These are phyloP conservation scores for Phanerodontia chrysosporium DNA, from an alignment of 768 basidiomycete species.

Conservation along the genomic window DNA sequence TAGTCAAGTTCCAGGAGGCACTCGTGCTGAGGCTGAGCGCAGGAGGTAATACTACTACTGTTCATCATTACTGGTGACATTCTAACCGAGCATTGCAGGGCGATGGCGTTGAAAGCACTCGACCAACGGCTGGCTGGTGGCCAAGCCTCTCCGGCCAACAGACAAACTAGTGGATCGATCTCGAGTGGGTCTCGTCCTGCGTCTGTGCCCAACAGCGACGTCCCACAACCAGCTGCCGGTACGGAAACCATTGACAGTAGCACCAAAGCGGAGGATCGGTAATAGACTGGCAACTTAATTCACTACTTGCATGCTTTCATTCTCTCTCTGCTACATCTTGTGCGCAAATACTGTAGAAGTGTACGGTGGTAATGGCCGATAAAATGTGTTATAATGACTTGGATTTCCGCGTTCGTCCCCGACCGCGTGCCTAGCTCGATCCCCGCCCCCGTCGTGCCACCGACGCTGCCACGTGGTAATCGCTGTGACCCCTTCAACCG, in stretches of 20 bases:
- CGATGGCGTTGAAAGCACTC: constrained; percentile 93
- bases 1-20: constrained; percentile 74
- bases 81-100: constrained; percentile 41
- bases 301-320: neutral
- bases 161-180: neutral
- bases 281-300: neutral
- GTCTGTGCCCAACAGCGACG: neutral
- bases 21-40: constrained; percentile 94
- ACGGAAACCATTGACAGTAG: neutral
- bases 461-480: neutral
- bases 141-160: constrained; percentile 21
- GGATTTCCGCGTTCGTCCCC: no score
- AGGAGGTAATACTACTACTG: constrained; percentile 59
- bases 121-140: constrained; percentile 84
- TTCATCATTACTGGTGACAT: neutral
- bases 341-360: neutral
- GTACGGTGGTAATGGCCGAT: neutral
- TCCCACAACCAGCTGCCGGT: neutral
- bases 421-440: no score
- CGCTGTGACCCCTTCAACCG: neutral
- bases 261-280: constrained; percentile 2
- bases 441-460: no score
- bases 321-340: neutral
- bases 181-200: neutral
- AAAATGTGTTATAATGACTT: neutral